Evolutionary conservation across 495 filamentous ascomycete species (phyloP), one percentile per base, ranked within the genome.

Genomic region (Penicillium parvum): DNA sequence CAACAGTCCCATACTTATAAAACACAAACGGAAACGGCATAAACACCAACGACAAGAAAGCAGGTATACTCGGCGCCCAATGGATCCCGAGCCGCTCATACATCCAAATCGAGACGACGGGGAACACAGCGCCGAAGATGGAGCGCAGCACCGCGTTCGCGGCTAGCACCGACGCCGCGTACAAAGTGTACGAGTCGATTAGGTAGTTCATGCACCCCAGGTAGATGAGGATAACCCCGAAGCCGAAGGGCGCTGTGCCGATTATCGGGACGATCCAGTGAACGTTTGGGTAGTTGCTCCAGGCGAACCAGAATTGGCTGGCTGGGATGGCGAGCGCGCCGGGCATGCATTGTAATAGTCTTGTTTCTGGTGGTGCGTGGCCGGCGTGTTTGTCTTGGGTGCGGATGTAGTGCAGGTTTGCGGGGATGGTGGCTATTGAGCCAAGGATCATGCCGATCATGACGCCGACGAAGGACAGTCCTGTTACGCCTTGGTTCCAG

Each of bases 1-100:
- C 81, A 7, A 43, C 27, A 1, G 55, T 57, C 19, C 84, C 85
- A 50, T 84, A 86, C 37, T 71, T 74, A 55, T 81, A 83, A 57
- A 88, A 82, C 16, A 88, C 52, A 52, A 81, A 79, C 1, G 83
- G 84, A 45, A 84, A 81, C 0, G 85, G 85, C 36, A 85, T 62
- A 55, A 83, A 86, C 1, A 64, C 68, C 11, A 88, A 50, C 1
- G 80, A 73, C 2, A 88, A 62, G 57, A 87, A 86, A 0, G 79
- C 85, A 2, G 83, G 82, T 25, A 89, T 68, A 1, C 72, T 74
- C 16, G 72, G 78, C 2, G 82, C 84, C 84, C 83, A 87, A 60
- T 87, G 81, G 40, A 81, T 76, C 34, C 85, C 84, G 1, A 88
- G 66, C 42, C 74, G 66, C 1, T 60, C 30, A 61, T 84, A 88